phyloP scores from a whole-genome alignment of 1,284 basidiomycete genomes.

The Bjerkandera adusta region DNA sequence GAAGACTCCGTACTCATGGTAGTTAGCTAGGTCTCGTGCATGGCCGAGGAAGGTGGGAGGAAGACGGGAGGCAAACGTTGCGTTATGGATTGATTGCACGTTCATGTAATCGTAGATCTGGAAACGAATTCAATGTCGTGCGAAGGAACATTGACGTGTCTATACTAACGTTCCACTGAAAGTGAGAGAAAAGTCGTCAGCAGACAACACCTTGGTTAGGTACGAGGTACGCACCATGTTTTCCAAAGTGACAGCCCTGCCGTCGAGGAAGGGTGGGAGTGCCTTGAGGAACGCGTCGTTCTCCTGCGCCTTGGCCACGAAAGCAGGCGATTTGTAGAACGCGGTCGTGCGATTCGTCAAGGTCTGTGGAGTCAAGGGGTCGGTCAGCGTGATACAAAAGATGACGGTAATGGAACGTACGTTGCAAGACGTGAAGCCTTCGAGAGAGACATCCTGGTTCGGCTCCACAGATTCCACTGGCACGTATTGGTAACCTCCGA shows the following conservation, averaged over 20 bases:
- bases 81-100: constrained; percentile 46
- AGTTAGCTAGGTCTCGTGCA: constrained; percentile 46
- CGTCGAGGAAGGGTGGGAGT: constrained; percentile 39
- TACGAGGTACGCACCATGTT: constrained; percentile 36
- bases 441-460: constrained; percentile 38
- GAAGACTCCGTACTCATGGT: constrained; percentile 51
- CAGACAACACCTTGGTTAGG: not conserved
- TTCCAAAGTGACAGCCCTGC: constrained; percentile 37
- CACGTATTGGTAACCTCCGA: constrained; percentile 59
- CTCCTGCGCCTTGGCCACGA: constrained; percentile 34
- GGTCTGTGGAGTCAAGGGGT: constrained; percentile 22
- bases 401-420: constrained; percentile 22
- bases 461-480: constrained; percentile 51
- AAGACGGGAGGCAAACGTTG: constrained; percentile 30
- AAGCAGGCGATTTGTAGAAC: constrained; percentile 35
- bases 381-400: not conserved
- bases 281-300: constrained; percentile 38
- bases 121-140: not conserved
- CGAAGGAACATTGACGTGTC: not conserved
- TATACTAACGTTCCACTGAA: constrained; percentile 36
- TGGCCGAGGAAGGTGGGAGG: constrained; percentile 35
- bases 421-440: constrained; percentile 46
- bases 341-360: constrained; percentile 26
- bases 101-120: constrained; percentile 52
- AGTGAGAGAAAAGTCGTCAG: not conserved